These are phyloP conservation scores for Hypoxylon perforatum DNA, from an alignment of 495 filamentous ascomycete species.

Conservation along the genomic window DNA sequence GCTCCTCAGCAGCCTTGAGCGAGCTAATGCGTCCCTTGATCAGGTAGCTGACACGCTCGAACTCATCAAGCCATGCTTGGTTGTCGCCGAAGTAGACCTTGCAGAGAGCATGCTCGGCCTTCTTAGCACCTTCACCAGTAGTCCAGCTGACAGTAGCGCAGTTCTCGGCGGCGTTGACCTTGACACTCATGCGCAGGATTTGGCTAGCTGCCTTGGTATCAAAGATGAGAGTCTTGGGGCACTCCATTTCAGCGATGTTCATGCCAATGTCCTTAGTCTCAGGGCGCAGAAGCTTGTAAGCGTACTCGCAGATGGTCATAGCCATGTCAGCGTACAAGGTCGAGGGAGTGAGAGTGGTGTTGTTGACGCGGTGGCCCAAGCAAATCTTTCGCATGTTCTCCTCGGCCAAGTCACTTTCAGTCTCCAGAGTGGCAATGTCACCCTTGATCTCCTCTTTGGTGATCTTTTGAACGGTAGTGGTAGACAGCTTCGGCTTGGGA, in stretches of 20 bases:
- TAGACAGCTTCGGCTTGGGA: conserved; percentile 57
- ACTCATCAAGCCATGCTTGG: conserved; percentile 62
- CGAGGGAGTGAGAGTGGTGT: conserved; percentile 61
- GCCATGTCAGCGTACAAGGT: conserved; percentile 83
- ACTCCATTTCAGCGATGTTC: conserved; percentile 72
- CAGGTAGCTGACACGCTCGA: conserved; percentile 66
- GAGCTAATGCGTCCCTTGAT: conserved; percentile 64
- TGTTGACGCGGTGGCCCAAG: conserved; percentile 79
- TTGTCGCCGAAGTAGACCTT: conserved; percentile 59
- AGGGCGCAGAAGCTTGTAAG: conserved; percentile 68
- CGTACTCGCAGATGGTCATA: conserved; percentile 76
- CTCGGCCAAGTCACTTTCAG: conserved; percentile 74
- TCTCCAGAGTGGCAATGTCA: conserved; percentile 65
- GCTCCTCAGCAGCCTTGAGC: conserved; percentile 61
- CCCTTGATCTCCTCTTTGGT: conserved; percentile 66
- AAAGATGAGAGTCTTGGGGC: conserved; percentile 77
- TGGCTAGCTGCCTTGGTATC: conserved; percentile 63
- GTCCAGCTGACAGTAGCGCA: conserved; percentile 52
- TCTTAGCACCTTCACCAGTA: conserved; percentile 56
- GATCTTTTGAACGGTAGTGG: conserved; percentile 63
- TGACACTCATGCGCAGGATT: conserved; percentile 57
- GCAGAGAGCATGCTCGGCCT: conserved; percentile 62
- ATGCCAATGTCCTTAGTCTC: conserved; percentile 64
- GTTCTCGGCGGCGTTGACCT: conserved; percentile 52
- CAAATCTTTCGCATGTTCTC: conserved; percentile 70